Evolutionary conservation across 257 asterid genomes (phyloP), one percentile per base, ranked within the genome.

Genomic region (Sherardia arvensis): DNA sequence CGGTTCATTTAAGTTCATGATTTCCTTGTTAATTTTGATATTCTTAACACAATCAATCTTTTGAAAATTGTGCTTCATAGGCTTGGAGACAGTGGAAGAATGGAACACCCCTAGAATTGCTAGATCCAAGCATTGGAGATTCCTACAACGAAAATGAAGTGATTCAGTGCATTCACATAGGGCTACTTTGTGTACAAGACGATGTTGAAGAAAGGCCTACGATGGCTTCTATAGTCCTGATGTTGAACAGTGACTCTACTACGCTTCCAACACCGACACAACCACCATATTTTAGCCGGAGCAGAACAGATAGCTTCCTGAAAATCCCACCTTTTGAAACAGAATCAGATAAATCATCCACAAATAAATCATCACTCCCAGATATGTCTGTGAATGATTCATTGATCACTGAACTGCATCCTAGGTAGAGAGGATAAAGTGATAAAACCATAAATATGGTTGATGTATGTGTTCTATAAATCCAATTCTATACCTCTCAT

Each of bases 11-110:
- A 5, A 32, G 34, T 32, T 32, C 7, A 32, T n/a, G n/a, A n/a
- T n/a, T n/a, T n/a, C n/a, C n/a, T n/a, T n/a, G n/a, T n/a, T n/a
- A n/a, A n/a, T n/a, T n/a, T n/a, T n/a, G n/a, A n/a, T n/a, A n/a
- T n/a, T n/a, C n/a, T n/a, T n/a, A n/a, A n/a, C n/a, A n/a, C n/a
- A 32, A 2, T 32, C 34, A 45, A 2, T 23, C 3, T 49, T 21
- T 49, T 49, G 56, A 8, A n/a, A 18, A 49, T n/a, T n/a, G 27
- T 49, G 56, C 8, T 29, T 15, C 21, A 18, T 25, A 71, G 80
- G 77, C 65, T 17, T 78, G 80, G 80, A 69, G 40, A 40, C 64
- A 62, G 25, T 79, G 81, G 84, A 62, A 56, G 22, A 62, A 79
- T 3, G 73, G 64, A n/a, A 72, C 69, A 8, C 69, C 73, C 33